These are phyloP conservation scores for Termitomyces sp. DNA, from an alignment of 1,284 basidiomycete genomes.

Conservation along the genomic window DNA sequence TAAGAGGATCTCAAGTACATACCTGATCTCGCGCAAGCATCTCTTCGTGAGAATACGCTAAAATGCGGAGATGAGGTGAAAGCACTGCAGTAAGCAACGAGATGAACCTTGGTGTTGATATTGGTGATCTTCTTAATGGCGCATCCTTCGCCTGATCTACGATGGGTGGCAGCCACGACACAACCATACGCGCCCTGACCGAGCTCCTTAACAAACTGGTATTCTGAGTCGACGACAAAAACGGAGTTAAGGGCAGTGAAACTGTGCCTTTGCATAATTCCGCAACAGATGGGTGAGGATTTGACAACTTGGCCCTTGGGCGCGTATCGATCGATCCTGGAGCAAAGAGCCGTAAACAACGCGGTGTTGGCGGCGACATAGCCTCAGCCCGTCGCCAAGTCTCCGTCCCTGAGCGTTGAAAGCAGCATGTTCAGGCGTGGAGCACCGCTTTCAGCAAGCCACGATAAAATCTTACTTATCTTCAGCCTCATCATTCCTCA, in stretches of 20 bases:
- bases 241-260: slow-evolving; percentile 79
- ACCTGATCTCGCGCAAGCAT: slow-evolving; percentile 92
- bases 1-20: slow-evolving; percentile 21
- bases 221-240: slow-evolving; percentile 87
- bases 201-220: slow-evolving; percentile 92
- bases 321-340: slow-evolving; percentile 12
- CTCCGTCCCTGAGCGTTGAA: neutral
- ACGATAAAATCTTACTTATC: neutral
- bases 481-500: neutral
- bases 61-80: neutral
- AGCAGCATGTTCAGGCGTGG: too few relatives aligned
- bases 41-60: slow-evolving; percentile 92
- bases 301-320: slow-evolving; percentile 6
- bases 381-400: neutral
- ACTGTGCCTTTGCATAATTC: slow-evolving; percentile 48
- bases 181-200: slow-evolving; percentile 94
- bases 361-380: slow-evolving; percentile 5
- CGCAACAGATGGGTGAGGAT: slow-evolving; percentile 8
- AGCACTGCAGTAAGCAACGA: neutral
- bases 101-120: slow-evolving; percentile 84
- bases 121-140: slow-evolving; percentile 98
- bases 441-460: too few relatives aligned
- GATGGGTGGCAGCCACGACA: slow-evolving; percentile 83
- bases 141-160: slow-evolving; percentile 81
- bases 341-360: slow-evolving; percentile 15